Percentiles rank a stretch among this genome's conserved stretches.
These are phyloP conservation scores for Pseudogymnoascus sp. DNA, from an alignment of 2,329 filamentous ascomycete species.

Conservation along the genomic window DNA sequence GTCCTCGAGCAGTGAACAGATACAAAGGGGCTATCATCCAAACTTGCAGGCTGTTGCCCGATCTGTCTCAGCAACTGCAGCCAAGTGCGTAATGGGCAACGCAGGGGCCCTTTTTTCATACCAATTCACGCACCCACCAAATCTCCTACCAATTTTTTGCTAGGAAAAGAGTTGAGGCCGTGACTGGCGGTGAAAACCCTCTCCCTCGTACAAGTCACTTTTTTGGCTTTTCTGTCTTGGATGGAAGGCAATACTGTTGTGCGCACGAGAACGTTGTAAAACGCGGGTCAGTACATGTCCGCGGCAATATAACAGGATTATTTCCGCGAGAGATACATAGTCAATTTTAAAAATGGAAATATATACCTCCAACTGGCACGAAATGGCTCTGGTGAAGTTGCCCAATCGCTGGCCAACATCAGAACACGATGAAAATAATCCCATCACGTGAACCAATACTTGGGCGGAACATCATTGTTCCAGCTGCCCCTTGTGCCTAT, in stretches of 20 bases:
- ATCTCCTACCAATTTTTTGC: not conserved
- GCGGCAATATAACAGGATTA: not conserved
- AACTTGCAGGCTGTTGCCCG: not conserved
- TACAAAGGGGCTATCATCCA: not conserved
- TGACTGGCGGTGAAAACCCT: not conserved
- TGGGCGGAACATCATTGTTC: not conserved
- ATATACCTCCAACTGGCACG: not conserved
- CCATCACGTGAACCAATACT: not conserved
- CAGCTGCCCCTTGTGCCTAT: constrained; percentile 4
- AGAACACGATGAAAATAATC: not conserved
- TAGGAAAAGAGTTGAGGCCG: not conserved
- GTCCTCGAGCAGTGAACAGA: not conserved
- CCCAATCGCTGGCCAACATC: not conserved
- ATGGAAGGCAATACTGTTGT: not conserved
- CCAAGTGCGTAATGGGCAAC: not conserved
- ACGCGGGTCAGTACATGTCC: not conserved
- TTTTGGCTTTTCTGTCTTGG: not conserved
- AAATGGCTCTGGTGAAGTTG: not conserved
- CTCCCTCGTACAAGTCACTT: not conserved
- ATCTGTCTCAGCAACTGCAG: constrained; percentile 1
- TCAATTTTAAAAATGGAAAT: not conserved
- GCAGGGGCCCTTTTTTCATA: not conserved
- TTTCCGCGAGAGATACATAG: not conserved
- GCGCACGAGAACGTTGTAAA: not conserved
- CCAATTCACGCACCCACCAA: not conserved